Conservation (phyloP, 2,329 filamentous ascomycete species). For the Aspergillus terreus region DNA sequence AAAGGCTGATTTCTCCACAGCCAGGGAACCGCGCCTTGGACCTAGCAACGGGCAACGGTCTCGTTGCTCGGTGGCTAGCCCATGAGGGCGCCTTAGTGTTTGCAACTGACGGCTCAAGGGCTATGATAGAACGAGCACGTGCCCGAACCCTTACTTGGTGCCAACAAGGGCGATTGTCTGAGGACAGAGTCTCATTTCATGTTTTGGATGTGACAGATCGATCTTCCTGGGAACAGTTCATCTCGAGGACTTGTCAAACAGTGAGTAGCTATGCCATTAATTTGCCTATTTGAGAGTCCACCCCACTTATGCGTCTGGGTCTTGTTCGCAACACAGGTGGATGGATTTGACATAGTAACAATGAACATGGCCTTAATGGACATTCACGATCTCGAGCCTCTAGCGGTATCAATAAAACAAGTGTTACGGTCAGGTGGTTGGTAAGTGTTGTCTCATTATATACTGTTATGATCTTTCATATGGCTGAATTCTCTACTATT, state of each 20-base stretch:
- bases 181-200: neutral
- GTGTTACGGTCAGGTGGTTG: neutral
- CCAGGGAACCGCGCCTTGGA: slow-evolving; percentile 39
- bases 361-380: slow-evolving; percentile 53
- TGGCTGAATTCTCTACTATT: neutral
- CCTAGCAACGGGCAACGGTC: slow-evolving; percentile 50
- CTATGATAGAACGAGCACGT: slow-evolving; percentile 41
- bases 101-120: slow-evolving; percentile 44
- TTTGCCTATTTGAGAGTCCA: neutral
- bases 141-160: slow-evolving; percentile 6
- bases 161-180: neutral
- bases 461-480: neutral
- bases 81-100: slow-evolving; percentile 35
- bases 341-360: slow-evolving; percentile 42
- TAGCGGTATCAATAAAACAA: slow-evolving; percentile 40
- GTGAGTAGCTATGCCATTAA: neutral
- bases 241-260: neutral
- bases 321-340: slow-evolving; percentile 15
- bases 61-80: slow-evolving; percentile 46
- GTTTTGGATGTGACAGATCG: neutral
- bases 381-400: slow-evolving; percentile 40
- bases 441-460: neutral
- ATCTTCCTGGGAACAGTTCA: neutral
- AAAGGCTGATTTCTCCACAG: slow-evolving; percentile 30
- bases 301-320: no score